Evolutionary conservation across 805 yeast genomes (phyloP).

Genomic region (Wickerhamomyces chaumierensis): DNA sequence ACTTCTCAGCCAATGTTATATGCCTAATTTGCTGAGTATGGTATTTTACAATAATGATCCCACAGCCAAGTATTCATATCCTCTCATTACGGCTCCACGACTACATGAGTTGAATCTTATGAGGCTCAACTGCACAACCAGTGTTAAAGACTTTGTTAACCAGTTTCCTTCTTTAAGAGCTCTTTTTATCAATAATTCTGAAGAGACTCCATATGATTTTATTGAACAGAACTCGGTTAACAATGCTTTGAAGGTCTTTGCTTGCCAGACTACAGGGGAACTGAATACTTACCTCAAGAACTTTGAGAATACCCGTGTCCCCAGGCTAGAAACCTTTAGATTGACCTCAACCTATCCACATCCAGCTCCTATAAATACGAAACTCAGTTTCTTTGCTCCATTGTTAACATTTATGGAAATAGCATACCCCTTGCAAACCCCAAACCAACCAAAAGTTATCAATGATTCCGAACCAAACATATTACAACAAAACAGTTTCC

Average conservation of each 20-base stretch:
- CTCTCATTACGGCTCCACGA: background rate
- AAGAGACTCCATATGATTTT: background rate
- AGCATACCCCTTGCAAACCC: background rate
- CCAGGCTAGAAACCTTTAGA: background rate
- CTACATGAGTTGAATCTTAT: background rate
- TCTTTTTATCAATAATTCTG: background rate
- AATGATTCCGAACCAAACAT: background rate
- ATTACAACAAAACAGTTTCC: background rate
- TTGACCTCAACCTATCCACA: background rate
- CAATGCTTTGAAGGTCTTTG: background rate
- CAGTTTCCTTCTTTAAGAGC: background rate
- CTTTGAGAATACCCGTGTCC: background rate
- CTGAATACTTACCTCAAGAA: background rate
- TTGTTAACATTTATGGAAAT: background rate
- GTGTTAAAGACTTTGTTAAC: no score
- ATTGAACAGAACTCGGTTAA: background rate
- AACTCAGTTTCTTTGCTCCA: background rate
- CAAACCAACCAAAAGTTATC: no score
- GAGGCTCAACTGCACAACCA: background rate
- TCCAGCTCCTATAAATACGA: background rate
- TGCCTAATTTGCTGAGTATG: background rate
- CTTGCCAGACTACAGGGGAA: background rate
- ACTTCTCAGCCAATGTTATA: background rate
- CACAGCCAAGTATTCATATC: background rate
- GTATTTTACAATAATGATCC: background rate